These are phyloP conservation scores for Hortiboletus flavorubellus DNA, from an alignment of 768 basidiomycete species.

Conservation along the genomic window DNA sequence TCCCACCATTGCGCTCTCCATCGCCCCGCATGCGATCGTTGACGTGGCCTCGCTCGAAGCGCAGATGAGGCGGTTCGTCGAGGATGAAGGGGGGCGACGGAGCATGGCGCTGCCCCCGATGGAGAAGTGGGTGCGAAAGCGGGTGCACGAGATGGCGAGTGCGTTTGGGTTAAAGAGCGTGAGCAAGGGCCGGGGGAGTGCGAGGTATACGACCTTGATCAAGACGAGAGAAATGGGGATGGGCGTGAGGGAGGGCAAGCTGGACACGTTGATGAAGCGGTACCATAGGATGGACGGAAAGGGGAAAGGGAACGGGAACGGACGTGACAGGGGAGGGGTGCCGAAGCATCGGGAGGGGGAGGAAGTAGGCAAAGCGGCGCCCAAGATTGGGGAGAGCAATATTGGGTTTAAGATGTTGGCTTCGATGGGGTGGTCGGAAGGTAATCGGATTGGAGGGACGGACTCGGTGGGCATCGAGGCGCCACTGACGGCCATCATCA, in stretches of 20 bases:
- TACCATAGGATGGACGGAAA: conserved; percentile 21
- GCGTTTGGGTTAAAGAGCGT: conserved; percentile 76
- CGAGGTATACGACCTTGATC: conserved; percentile 71
- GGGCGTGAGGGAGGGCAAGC: conserved; percentile 55
- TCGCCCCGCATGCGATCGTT: conserved; percentile 47
- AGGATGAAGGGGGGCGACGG: conserved; percentile 44
- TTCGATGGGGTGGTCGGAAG: conserved; percentile 90
- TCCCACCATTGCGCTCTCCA: conserved; percentile 31
- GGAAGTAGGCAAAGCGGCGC: conserved; percentile 83
- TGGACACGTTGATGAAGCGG: conserved; percentile 43
- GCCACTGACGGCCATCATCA: conserved; percentile 82
- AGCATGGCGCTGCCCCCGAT: conserved; percentile 77
- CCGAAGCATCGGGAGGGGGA: conserved; percentile 77
- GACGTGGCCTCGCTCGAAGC: conserved; percentile 66
- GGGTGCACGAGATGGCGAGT: conserved; percentile 75
- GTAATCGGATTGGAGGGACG: conserved; percentile 66
- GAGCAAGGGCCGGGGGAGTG: conserved; percentile 68
- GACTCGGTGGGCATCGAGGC: conserved; percentile 59
- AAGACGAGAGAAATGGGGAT: conserved; percentile 63
- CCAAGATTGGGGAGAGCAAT: conserved; percentile 76
- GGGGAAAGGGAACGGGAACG: background rate
- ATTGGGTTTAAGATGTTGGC: conserved; percentile 85
- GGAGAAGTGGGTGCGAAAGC: conserved; percentile 65
- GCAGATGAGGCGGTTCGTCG: conserved; percentile 69
- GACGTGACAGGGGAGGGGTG: conserved; percentile 22